A percentile compares a stretch with the other conserved stretches of the same genome.
These are phyloP conservation scores for Amniculicola lignicola DNA, from an alignment of 495 filamentous ascomycete genomes.

Conservation along the genomic window DNA sequence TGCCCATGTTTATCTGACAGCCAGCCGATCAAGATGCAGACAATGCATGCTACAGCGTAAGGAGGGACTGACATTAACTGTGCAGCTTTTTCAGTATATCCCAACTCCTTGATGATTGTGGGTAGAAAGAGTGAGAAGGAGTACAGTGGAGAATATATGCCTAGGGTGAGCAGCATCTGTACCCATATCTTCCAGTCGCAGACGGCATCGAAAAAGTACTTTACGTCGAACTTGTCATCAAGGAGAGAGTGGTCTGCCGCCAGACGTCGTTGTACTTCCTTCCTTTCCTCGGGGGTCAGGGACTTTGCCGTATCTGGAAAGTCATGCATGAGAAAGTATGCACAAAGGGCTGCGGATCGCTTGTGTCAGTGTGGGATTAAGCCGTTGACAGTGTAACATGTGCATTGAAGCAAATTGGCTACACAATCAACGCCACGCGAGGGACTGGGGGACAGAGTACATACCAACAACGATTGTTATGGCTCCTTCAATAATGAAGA, in stretches of 20 bases:
- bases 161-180: conserved; percentile 32
- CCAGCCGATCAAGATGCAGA: conserved; percentile 23
- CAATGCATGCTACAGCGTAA: conserved; percentile 36
- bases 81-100: conserved; percentile 33
- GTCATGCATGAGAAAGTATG: conserved; percentile 37
- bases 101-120: conserved; percentile 36
- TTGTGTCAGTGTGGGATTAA: conserved; percentile 15
- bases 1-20: conserved; percentile 25
- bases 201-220: conserved; percentile 27
- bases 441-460: neutral
- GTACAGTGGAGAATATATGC: conserved; percentile 62
- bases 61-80: conserved; percentile 40
- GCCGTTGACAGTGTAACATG: neutral
- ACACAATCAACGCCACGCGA: conserved; percentile 8
- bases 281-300: conserved; percentile 28
- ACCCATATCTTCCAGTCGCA: conserved; percentile 38
- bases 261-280: conserved; percentile 33
- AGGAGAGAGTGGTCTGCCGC: conserved; percentile 30
- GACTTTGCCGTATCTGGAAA: conserved; percentile 36
- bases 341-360: conserved; percentile 20
- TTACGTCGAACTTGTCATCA: conserved; percentile 29
- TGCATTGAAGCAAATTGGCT: neutral
- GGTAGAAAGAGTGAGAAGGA: conserved; percentile 70
- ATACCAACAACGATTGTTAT: conserved; percentile 34
- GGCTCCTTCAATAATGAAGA: conserved; percentile 40